Conservation (phyloP, 306 rosid genomes). For the Hylodesmum podocarpum region DNA sequence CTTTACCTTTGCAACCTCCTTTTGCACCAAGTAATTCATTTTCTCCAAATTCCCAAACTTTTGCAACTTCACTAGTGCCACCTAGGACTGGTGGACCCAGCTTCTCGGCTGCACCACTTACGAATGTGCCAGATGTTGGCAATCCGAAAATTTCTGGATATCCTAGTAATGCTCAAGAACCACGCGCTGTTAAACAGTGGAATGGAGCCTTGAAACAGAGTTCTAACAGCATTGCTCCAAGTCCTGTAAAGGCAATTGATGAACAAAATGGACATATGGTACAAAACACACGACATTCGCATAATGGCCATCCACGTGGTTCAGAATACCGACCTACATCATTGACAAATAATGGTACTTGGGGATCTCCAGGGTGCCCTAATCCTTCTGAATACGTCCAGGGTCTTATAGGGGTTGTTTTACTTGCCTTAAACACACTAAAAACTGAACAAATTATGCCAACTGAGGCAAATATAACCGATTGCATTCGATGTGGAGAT, state of each 20-base stretch:
- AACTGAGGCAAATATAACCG: constrained; percentile 70
- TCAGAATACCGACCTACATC: constrained; percentile 43
- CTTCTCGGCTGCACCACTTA: constrained; percentile 43
- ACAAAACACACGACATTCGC: constrained; percentile 47
- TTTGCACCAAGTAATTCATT: constrained; percentile 41
- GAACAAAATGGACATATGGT: constrained; percentile 51
- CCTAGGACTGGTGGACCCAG: constrained; percentile 54
- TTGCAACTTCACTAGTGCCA: constrained; percentile 46
- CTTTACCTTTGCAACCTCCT: constrained; percentile 48
- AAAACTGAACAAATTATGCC: constrained; percentile 76
- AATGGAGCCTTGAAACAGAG: constrained; percentile 49
- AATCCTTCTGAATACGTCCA: constrained; percentile 76
- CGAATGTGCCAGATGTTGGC: constrained; percentile 51
- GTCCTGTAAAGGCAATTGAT: constrained; percentile 33
- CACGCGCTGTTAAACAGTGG: constrained; percentile 42
- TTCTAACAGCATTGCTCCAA: constrained; percentile 36
- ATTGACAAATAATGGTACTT: constrained; percentile 47
- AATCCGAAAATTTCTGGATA: constrained; percentile 52
- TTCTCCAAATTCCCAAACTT: constrained; percentile 46
- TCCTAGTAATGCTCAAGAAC: constrained; percentile 41
- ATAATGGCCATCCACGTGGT: constrained; percentile 45
- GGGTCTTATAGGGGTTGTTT: constrained; percentile 81
- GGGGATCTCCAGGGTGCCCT: constrained; percentile 74
- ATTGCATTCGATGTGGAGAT: constrained; percentile 82
- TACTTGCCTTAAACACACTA: constrained; percentile 73